These are phyloP conservation scores for Puccinia polysora DNA, from an alignment of 1,284 basidiomycete species.

Conservation along the genomic window DNA sequence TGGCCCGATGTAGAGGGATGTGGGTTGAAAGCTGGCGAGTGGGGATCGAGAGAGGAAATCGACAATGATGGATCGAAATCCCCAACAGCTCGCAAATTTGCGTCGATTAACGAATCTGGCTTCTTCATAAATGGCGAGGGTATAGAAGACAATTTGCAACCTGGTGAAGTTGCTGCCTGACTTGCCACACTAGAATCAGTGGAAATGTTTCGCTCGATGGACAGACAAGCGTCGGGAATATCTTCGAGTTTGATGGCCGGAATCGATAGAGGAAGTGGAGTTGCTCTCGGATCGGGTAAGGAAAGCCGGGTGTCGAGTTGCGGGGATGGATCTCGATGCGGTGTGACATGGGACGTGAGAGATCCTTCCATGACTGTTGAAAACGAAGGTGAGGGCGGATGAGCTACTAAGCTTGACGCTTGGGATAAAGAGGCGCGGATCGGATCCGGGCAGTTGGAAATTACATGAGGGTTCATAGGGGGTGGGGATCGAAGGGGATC, in stretches of 20 bases:
- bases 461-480: neutral
- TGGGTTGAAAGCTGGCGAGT: neutral
- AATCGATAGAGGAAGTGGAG: slow-evolving; percentile 21
- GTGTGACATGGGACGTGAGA: neutral
- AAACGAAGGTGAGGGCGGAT: slow-evolving; percentile 29
- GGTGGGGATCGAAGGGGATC: slow-evolving; percentile 41
- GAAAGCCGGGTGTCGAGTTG: slow-evolving; percentile 1
- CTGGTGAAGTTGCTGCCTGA: slow-evolving; percentile 33
- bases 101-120: slow-evolving; percentile 18
- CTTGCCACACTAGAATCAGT: slow-evolving; percentile 22
- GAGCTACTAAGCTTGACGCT: slow-evolving; percentile 29
- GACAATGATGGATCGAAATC: neutral
- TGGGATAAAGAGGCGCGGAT: slow-evolving; percentile 6
- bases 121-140: neutral
- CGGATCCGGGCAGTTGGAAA: slow-evolving; percentile 1
- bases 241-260: slow-evolving; percentile 37
- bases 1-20: too few species aligned
- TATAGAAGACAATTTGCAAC: neutral
- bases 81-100: slow-evolving; percentile 8
- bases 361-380: slow-evolving; percentile 19
- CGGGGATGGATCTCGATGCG: slow-evolving; percentile 11
- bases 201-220: slow-evolving; percentile 7
- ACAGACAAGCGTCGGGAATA: slow-evolving; percentile 17
- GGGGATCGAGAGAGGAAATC: neutral
- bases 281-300: slow-evolving; percentile 33